Percentiles rank a stretch among this genome's conserved stretches.
Evolutionary conservation across 208 protist species (phyloP).

Genomic region (Novymonas esmeraldas): DNA sequence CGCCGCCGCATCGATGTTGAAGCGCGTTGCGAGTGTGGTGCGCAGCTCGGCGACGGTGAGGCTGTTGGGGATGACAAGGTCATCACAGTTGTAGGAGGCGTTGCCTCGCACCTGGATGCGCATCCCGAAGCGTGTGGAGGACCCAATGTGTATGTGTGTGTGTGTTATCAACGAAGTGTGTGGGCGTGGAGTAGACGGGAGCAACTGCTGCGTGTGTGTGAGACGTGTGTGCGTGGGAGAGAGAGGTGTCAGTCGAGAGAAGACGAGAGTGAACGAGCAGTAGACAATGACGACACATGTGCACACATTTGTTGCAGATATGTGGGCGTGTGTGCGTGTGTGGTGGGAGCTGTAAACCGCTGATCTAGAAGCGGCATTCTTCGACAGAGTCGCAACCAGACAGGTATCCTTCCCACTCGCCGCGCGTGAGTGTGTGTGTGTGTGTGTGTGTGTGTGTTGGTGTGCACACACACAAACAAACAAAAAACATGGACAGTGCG

Average conservation of each 20-base stretch:
- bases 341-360: neutral
- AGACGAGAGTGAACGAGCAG: neutral
- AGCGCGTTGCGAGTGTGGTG: slow-evolving; percentile 26
- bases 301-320: neutral
- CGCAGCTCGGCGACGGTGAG: slow-evolving; percentile 54
- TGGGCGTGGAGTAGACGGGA: neutral
- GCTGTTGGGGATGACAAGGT: slow-evolving; percentile 39
- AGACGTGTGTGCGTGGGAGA: neutral
- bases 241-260: neutral
- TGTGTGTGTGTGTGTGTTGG: neutral
- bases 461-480: neutral
- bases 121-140: slow-evolving; percentile 14
- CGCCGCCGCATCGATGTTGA: slow-evolving; percentile 27
- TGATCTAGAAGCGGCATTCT: neutral
- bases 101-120: slow-evolving; percentile 24
- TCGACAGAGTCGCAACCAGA: too few species aligned
- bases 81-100: slow-evolving; percentile 30
- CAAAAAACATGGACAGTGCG: neutral
- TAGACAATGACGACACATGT: neutral
- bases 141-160: too few species aligned
- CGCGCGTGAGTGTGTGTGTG: too few species aligned
- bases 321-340: neutral
- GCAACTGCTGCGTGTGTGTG: neutral
- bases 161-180: too few species aligned
- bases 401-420: too few species aligned